A percentile compares a stretch with the other conserved stretches of the same genome.
phyloP scores from a whole-genome alignment of 805 yeast species.

The Trichomonascus vanleenenianus region DNA sequence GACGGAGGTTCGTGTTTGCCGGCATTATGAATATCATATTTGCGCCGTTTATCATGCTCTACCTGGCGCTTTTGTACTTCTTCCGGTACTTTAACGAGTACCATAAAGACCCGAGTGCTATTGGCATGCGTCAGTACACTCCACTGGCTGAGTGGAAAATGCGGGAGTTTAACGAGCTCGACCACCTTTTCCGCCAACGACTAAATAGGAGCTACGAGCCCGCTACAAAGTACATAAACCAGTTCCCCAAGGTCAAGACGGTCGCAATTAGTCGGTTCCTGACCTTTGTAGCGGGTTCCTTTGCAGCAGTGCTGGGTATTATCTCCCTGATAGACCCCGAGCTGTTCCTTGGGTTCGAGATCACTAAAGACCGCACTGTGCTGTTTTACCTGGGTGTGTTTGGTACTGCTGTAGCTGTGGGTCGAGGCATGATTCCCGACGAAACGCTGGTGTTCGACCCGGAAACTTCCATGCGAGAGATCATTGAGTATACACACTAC shows the following conservation, averaged over 20 bases:
- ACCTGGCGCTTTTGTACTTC: constrained; percentile 76
- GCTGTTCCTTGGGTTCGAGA: constrained; percentile 79
- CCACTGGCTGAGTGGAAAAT: constrained; percentile 94
- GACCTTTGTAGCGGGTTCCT: constrained; percentile 77
- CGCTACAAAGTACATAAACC: constrained; percentile 78
- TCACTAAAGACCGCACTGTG: constrained; percentile 71
- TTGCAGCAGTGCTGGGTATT: constrained; percentile 79
- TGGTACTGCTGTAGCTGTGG: constrained; percentile 82
- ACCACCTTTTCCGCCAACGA: constrained; percentile 78
- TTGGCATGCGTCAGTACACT: constrained; percentile 81
- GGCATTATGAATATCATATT: constrained; percentile 75
- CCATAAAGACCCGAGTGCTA: constrained; percentile 75
- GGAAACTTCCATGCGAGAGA: constrained; percentile 71
- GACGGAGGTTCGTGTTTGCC: constrained; percentile 76
- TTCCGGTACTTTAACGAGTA: constrained; percentile 90
- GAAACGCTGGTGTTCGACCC: constrained; percentile 82
- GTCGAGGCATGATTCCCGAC: constrained; percentile 60
- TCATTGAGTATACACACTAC: constrained; percentile 85
- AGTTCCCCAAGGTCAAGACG: constrained; percentile 77
- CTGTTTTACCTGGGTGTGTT: constrained; percentile 81
- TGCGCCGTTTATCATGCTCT: constrained; percentile 80
- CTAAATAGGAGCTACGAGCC: constrained; percentile 68
- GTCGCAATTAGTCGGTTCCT: constrained; percentile 50
- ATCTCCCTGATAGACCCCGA: constrained; percentile 81
- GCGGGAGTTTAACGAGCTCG: constrained; percentile 88